phyloP scores from a whole-genome alignment of 2,329 filamentous ascomycete species.

The Alternaria metachromatica region DNA sequence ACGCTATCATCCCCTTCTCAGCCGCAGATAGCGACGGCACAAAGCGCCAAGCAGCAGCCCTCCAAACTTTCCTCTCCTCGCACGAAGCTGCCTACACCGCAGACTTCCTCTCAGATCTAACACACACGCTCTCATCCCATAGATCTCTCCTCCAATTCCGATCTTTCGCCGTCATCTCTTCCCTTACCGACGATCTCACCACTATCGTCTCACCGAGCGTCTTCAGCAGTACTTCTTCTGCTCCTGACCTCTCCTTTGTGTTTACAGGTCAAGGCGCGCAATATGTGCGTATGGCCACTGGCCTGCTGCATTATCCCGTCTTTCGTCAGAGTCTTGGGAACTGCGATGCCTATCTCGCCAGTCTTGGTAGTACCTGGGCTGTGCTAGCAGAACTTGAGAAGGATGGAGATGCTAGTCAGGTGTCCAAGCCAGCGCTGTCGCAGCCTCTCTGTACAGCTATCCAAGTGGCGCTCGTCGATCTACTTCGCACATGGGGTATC shows the following conservation, averaged over 20 bases:
- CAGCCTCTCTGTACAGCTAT: constrained; percentile 7
- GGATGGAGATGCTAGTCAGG: constrained; percentile 7
- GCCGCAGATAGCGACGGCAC: constrained; percentile 13
- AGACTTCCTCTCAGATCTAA: constrained; percentile 14
- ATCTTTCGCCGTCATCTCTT: constrained; percentile 8
- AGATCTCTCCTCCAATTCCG: constrained; percentile 20
- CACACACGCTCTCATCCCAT: constrained; percentile 35
- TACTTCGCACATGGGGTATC: constrained; percentile 14
- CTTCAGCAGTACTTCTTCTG: neutral
- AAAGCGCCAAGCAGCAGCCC: constrained; percentile 3
- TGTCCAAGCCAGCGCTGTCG: constrained; percentile 14
- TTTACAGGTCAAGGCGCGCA: constrained; percentile 44
- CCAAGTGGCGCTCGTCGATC: constrained; percentile 7
- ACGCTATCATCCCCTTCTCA: constrained; percentile 31
- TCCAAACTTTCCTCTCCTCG: neutral
- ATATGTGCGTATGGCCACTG: constrained; percentile 30
- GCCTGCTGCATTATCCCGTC: constrained; percentile 16
- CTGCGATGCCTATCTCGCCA: neutral
- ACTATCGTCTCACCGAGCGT: neutral
- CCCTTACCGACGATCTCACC: constrained; percentile 1
- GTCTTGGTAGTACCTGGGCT: neutral
- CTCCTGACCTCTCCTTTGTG: constrained; percentile 19
- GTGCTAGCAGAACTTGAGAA: constrained; percentile 29
- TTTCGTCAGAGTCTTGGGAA: constrained; percentile 6
- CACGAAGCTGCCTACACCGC: neutral